phyloP scores from a whole-genome alignment of 306 rosid genomes.

The Calophaca sinica region DNA sequence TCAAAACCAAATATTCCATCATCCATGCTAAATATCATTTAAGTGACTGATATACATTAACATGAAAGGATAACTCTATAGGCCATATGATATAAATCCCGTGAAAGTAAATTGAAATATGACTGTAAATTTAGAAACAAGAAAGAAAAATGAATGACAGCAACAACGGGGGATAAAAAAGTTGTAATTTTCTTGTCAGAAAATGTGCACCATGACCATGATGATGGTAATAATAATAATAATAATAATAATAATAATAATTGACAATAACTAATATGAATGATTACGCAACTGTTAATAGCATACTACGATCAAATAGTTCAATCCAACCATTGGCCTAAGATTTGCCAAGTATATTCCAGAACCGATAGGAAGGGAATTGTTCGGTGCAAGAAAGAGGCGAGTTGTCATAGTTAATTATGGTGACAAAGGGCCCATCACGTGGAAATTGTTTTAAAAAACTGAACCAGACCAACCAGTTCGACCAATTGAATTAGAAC shows the following conservation, averaged over 20 bases:
- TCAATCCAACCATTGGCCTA: no score
- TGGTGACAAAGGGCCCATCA: no score
- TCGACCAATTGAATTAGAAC: no score
- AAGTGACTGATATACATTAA: background rate
- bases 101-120: background rate
- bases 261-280: background rate
- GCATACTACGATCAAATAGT: background rate
- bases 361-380: no score
- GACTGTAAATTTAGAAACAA: background rate
- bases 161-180: background rate
- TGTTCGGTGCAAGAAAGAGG: no score
- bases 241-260: background rate
- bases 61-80: background rate
- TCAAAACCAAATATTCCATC: slow-evolving; percentile 32
- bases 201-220: background rate
- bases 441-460: no score
- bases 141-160: background rate
- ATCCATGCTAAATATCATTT: slow-evolving; percentile 12
- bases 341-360: no score
- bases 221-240: background rate
- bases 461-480: no score
- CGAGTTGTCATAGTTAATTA: no score
- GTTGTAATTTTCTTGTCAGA: background rate
- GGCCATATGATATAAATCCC: background rate
- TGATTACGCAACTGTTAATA: background rate